A percentile compares a stretch with the other conserved stretches of the same genome.
phyloP scores from a whole-genome alignment of 2,329 filamentous ascomycete genomes.

The Chaetothyriales sp. region DNA sequence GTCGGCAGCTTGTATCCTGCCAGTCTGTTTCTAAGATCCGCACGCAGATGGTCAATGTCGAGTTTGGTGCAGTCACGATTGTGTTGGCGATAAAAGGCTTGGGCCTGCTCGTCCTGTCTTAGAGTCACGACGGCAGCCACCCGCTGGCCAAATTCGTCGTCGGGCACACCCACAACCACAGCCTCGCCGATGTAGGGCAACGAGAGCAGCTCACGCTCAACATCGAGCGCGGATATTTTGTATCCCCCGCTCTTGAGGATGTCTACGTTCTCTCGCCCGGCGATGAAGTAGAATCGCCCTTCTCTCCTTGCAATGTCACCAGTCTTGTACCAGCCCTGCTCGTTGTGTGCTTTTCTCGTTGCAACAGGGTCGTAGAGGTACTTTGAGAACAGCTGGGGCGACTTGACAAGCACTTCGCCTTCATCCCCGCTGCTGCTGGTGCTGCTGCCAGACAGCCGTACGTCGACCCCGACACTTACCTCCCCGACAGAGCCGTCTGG shows the following conservation, averaged over 20 bases:
- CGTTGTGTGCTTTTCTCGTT: constrained; percentile 15
- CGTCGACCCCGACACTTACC: constrained; percentile 25
- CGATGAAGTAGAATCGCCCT: constrained; percentile 29
- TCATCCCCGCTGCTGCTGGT: constrained; percentile 23
- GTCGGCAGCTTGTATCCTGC: constrained; percentile 37
- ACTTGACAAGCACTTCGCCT: constrained; percentile 32
- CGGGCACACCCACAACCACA: constrained; percentile 35
- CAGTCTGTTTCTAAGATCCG: constrained; percentile 30
- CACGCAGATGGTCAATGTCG: constrained; percentile 27
- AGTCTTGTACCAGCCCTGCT: constrained; percentile 29
- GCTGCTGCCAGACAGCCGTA: constrained; percentile 24
- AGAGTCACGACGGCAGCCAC: constrained; percentile 30
- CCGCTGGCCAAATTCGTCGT: constrained; percentile 35
- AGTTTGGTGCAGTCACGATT: constrained; percentile 14
- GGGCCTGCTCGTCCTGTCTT: constrained; percentile 12
- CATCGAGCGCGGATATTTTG: constrained; percentile 36
- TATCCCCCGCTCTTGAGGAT: constrained; percentile 39
- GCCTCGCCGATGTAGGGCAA: constrained; percentile 34
- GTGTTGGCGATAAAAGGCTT: constrained; percentile 11
- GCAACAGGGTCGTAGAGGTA: constrained; percentile 25
- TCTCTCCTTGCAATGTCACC: constrained; percentile 23
- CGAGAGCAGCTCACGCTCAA: constrained; percentile 34
- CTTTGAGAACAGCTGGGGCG: constrained; percentile 28
- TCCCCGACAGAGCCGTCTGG: constrained; percentile 22
- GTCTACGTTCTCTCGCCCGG: constrained; percentile 33